Evolutionary conservation across 1,284 basidiomycete genomes (phyloP).

Genomic region (Boletus putidus): DNA sequence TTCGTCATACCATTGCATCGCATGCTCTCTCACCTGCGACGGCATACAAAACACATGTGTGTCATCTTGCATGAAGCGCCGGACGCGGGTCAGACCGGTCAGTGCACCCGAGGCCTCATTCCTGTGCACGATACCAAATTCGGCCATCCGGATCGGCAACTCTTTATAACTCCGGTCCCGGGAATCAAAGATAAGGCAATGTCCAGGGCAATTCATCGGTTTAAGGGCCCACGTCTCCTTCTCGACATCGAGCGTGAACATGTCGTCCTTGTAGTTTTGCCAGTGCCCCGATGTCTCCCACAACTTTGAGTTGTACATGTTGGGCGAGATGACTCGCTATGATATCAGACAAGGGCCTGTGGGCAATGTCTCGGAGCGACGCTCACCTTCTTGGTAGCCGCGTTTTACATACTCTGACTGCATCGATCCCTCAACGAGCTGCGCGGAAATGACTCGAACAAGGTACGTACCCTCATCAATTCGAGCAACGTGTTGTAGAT

Average conservation of each 20-base stretch:
- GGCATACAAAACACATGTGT: slow-evolving; percentile 97
- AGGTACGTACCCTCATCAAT: slow-evolving; percentile 76
- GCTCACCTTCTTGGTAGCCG: slow-evolving; percentile 79
- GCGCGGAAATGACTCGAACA: slow-evolving; percentile 1
- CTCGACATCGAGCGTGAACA: slow-evolving; percentile 93
- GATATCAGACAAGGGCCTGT: slow-evolving; percentile 12
- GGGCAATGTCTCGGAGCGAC: background rate
- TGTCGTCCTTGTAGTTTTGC: slow-evolving; percentile 97
- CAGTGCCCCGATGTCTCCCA: slow-evolving; percentile 99
- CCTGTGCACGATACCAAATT: slow-evolving; percentile 97
- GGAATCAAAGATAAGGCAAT: slow-evolving; percentile 95
- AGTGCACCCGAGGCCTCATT: slow-evolving; percentile 97
- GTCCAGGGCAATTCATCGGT: slow-evolving; percentile 99
- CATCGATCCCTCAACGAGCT: slow-evolving; percentile 10
- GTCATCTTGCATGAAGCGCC: slow-evolving; percentile 97
- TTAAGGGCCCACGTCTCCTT: slow-evolving; percentile 95
- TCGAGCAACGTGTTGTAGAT: slow-evolving; percentile 96
- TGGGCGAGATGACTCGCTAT: slow-evolving; percentile 86
- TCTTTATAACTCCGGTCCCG: slow-evolving; percentile 95
- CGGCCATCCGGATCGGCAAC: slow-evolving; percentile 94
- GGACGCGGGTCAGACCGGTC: slow-evolving; percentile 90
- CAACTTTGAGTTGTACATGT: slow-evolving; percentile 96
- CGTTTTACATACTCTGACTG: slow-evolving; percentile 83
- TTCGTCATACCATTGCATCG: background rate
- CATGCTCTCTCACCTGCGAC: slow-evolving; percentile 62